Percentiles rank a stretch among this genome's conserved stretches.
phyloP scores from a whole-genome alignment of 2,329 filamentous ascomycete genomes.

The Botryotinia convoluta region DNA sequence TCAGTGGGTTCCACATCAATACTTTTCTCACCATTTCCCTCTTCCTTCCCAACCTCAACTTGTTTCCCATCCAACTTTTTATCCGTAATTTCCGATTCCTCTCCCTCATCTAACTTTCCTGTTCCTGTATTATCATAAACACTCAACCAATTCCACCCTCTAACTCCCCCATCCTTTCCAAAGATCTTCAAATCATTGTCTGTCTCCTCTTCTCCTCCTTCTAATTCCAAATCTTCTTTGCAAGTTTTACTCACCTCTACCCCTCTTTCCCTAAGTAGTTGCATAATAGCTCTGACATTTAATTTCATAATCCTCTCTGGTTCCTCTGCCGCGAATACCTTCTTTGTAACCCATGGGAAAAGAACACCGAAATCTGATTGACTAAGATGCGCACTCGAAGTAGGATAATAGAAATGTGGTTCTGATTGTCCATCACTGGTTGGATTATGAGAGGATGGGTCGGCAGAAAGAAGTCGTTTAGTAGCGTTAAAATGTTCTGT shows the following conservation, averaged over 20 bases:
- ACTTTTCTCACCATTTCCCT: constrained; percentile 1
- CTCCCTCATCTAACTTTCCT: constrained; percentile 24
- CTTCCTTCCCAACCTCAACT: constrained; percentile 3
- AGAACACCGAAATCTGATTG: constrained; percentile 82
- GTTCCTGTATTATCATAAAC: constrained; percentile 10
- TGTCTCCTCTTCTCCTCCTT: constrained; percentile 21
- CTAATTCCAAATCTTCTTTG: constrained; percentile 40
- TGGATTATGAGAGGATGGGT: constrained; percentile 44
- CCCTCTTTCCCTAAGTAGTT: constrained; percentile 52
- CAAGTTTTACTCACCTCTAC: constrained; percentile 51
- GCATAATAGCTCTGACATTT: constrained; percentile 57
- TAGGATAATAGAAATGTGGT: constrained; percentile 73
- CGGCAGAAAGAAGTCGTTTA: constrained; percentile 61
- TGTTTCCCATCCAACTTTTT: constrained; percentile 6
- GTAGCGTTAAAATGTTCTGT: constrained; percentile 67
- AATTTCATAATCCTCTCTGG: constrained; percentile 58
- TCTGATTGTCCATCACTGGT: constrained; percentile 37
- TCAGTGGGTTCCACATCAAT: constrained; percentile 23
- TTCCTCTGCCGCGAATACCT: constrained; percentile 55
- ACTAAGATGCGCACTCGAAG: constrained; percentile 72
- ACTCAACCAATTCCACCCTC: constrained; percentile 36
- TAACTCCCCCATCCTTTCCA: constrained; percentile 27
- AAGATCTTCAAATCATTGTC: constrained; percentile 34
- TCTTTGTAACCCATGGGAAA: constrained; percentile 68
- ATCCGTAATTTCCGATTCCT: constrained; percentile 16